A percentile compares a stretch with the other conserved stretches of the same genome.
Conservation (phyloP, 352 stramenopile genomes). For the Globisporangium acanthophoron region DNA sequence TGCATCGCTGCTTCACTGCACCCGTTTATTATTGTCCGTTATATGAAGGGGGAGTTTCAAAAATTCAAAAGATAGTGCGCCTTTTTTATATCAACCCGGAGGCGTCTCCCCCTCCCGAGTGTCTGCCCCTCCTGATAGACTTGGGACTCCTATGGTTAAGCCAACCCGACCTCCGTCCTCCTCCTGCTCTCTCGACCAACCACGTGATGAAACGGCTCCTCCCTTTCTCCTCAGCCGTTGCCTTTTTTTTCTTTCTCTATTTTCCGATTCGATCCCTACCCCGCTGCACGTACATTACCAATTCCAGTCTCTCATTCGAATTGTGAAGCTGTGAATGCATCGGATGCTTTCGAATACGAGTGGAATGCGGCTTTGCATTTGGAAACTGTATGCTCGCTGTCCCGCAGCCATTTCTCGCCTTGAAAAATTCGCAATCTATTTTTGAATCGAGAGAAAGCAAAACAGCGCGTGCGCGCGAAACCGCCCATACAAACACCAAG, state of each 20-base stretch:
- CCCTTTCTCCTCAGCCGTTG: conserved; percentile 3
- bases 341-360: not conserved
- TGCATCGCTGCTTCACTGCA: no score
- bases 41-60: conserved; percentile 18
- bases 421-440: not conserved
- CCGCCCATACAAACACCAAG: no score
- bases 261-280: not conserved
- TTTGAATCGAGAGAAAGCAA: not conserved
- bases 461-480: not conserved
- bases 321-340: not conserved
- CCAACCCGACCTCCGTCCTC: conserved; percentile 6
- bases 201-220: not conserved
- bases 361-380: not conserved
- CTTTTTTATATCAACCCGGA: conserved; percentile 6
- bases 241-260: not conserved
- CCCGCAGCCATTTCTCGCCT: not conserved
- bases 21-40: no score
- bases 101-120: not conserved
- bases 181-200: not conserved
- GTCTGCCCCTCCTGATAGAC: not conserved
- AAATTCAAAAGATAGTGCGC: conserved; percentile 24
- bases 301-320: not conserved
- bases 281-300: not conserved
- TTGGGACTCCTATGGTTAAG: not conserved
- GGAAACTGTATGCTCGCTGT: not conserved